Conservation (phyloP, 192 early-diverging fungal genomes). For the Coemansia sp. region DNA sequence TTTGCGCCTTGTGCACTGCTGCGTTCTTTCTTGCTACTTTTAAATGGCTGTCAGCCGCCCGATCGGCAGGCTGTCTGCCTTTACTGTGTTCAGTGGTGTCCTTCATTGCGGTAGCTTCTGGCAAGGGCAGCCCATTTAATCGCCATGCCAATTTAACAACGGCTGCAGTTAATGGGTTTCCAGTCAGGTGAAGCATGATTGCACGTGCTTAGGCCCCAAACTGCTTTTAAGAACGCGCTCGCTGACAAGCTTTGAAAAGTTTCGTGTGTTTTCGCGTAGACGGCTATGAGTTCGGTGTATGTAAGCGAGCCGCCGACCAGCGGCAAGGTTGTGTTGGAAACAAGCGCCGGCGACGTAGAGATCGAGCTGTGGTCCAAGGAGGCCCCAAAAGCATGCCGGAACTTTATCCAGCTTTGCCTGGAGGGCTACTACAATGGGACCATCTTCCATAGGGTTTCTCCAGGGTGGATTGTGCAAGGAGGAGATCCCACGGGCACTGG, state of each 20-base stretch:
- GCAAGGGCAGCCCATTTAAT: neutral
- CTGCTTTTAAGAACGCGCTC: too few species aligned
- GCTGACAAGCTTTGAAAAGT: neutral
- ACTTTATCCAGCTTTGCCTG: conserved; percentile 90
- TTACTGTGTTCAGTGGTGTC: neutral
- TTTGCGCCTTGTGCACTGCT: conserved; percentile 2
- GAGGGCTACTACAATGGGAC: conserved; percentile 89
- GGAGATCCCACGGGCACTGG: conserved; percentile 92
- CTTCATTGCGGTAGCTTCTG: neutral
- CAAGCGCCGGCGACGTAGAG: conserved; percentile 81
- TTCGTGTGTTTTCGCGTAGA: neutral
- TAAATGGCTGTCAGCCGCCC: neutral
- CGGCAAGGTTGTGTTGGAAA: conserved; percentile 79
- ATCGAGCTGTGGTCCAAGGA: conserved; percentile 97
- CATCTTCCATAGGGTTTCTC: conserved; percentile 86
- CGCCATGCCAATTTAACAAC: neutral
- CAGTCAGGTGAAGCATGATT: too few species aligned
- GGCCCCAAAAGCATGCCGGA: conserved; percentile 84
- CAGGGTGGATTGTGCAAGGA: conserved; percentile 91
- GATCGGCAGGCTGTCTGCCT: neutral
- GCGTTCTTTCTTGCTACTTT: conserved; percentile 6
- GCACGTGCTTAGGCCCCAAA: too few species aligned
- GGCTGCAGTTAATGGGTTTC: too few species aligned
- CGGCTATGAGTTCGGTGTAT: conserved; percentile 43
- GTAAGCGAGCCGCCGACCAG: conserved; percentile 54